Base-by-base conservation (phyloP, 345 rosid species). In the Eucalyptus rudis region DNA sequence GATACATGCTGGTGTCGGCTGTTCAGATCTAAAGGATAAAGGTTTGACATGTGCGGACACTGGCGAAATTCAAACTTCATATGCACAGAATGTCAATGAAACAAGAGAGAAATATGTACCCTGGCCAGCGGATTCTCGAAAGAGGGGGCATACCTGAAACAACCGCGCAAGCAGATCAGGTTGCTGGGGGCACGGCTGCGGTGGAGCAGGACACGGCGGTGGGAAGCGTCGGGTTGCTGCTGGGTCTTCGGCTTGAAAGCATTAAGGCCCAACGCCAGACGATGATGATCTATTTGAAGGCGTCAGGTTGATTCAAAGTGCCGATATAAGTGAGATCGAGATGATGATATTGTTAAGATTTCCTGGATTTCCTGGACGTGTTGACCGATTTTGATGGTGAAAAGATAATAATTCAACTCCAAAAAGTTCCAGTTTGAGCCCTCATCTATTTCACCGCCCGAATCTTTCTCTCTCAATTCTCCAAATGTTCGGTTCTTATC, bases 81-180 rank as follows among this genome's bases (percentile, higher is more conserved):
- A 20, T 15, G 44, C 25, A 7, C 0, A 52, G 58, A 20, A 52
- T 8, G 58, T 7, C 0, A 19, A 19, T 10, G 10, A 52, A 52
- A 52, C 58, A 20, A 52, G 25, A 52, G 58, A 52, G 58, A 52
- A 52, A 2, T 0, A 19, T 19, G 25, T 52, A 52, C 58, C 4
- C 56, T 19, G 10, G 24, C 0, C 4, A 0, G 0, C 13, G 0
- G 13, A 56, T 56, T 56, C 62, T 56, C 3, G 62, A 24, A 22
- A 22, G 62, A 56, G 62, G 62, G 8, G 20, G 54, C 0, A 2
- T 54, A 54, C 62, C 62, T 56, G 62, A 56, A 56, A 56, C 62
- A 56, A 56, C 29, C 27, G 62, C 13, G 29, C 62, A 56, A 25
- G 62, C 62, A 56, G 2, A 56, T 56, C 29, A 9, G 62, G 29